Percentiles rank a stretch among this genome's conserved stretches.
Evolutionary conservation across 1,139 yeast species (phyloP).

Genomic region (Scheffersomyces illinoinensis): DNA sequence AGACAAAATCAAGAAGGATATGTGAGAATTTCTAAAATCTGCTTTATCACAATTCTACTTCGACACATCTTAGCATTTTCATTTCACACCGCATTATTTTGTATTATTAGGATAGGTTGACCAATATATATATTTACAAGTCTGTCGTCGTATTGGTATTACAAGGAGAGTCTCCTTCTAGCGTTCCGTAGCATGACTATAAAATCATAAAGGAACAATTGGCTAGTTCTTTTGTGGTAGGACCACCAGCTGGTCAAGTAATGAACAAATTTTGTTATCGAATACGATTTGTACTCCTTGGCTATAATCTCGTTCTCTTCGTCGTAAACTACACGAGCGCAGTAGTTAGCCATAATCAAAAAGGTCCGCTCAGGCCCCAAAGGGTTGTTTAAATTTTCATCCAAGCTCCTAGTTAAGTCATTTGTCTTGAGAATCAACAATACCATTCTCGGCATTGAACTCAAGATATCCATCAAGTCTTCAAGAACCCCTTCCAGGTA

Average conservation of each 20-base stretch:
- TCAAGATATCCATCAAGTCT: slow-evolving; percentile 76
- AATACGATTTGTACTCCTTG: slow-evolving; percentile 31
- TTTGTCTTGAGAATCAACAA: slow-evolving; percentile 87
- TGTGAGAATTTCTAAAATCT: background rate
- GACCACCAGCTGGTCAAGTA: slow-evolving; percentile 34
- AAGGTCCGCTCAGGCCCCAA: slow-evolving; percentile 88
- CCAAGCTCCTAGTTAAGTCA: slow-evolving; percentile 86
- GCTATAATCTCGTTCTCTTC: slow-evolving; percentile 54
- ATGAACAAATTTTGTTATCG: slow-evolving; percentile 37
- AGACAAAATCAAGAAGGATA: slow-evolving; percentile 68
- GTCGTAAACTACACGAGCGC: slow-evolving; percentile 75
- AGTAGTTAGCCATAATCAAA: slow-evolving; percentile 84
- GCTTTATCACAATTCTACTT: slow-evolving; percentile 4
- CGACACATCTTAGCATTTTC: background rate
- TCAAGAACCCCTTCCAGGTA: slow-evolving; percentile 63
- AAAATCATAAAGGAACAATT: slow-evolving; percentile 58
- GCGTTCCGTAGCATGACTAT: slow-evolving; percentile 27
- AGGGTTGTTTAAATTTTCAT: slow-evolving; percentile 79
- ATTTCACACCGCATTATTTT: slow-evolving; percentile 1
- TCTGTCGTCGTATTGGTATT: background rate
- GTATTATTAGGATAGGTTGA: background rate
- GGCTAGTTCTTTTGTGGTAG: slow-evolving; percentile 54
- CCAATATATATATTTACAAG: background rate
- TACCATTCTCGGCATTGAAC: slow-evolving; percentile 82
- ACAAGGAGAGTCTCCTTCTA: background rate